phyloP scores from a whole-genome alignment of 495 filamentous ascomycete genomes.

The Hypoxylon perforatum region DNA sequence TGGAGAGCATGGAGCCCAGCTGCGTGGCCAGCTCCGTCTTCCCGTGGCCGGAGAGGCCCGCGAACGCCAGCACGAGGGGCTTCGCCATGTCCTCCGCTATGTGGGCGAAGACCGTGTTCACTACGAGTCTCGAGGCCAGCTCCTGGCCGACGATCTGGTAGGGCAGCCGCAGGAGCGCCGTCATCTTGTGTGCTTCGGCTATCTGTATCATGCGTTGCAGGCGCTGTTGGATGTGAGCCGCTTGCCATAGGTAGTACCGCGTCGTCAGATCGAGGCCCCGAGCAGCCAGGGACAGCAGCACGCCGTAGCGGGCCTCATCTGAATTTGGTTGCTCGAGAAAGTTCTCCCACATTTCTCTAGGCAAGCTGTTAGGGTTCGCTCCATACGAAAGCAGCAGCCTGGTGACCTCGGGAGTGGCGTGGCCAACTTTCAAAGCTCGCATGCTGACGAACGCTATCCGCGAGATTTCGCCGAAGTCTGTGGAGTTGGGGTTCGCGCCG shows the following conservation, averaged over 20 bases:
- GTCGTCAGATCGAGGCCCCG: conserved; percentile 54
- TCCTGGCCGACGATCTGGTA: conserved; percentile 59
- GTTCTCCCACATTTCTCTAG: background rate
- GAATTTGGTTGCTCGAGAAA: background rate
- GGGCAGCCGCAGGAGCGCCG: conserved; percentile 50
- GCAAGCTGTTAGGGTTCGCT: background rate
- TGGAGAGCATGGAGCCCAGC: conserved; percentile 53
- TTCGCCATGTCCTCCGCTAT: conserved; percentile 29
- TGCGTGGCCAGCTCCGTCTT: conserved; percentile 61
- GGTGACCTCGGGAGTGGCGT: background rate
- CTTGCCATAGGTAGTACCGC: conserved; percentile 52
- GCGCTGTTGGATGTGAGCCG: conserved; percentile 35
- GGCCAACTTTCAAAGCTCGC: background rate
- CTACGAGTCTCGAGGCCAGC: conserved; percentile 43
- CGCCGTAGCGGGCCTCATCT: background rate
- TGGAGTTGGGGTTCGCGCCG: conserved; percentile 21
- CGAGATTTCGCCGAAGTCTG: background rate
- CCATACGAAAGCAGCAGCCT: background rate
- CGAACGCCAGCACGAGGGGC: conserved; percentile 56
- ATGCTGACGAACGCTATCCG: background rate
- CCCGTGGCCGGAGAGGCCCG: conserved; percentile 61
- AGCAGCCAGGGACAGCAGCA: conserved; percentile 24
- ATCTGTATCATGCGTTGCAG: conserved; percentile 50
- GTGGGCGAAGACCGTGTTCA: conserved; percentile 46
- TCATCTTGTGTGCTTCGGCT: conserved; percentile 32